Base-by-base conservation (phyloP, 106 monocot species). In the Dendrobium officinale region DNA sequence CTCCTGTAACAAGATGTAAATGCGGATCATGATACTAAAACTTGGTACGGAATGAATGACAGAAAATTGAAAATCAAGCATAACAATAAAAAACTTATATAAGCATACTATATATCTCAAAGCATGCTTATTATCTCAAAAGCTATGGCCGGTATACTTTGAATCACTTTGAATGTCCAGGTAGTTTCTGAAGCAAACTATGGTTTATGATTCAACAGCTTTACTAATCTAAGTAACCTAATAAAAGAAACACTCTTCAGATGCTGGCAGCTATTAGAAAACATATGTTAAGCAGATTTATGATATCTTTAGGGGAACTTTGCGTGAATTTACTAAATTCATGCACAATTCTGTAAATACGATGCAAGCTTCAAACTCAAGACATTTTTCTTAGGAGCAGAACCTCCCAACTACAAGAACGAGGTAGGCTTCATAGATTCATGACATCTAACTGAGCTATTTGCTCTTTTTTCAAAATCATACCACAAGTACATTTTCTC, bases 1-100 rank as follows among this genome's bases (percentile, higher is more conserved):
- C 86, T 75, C 83, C 95, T 96, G 89, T 75, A 83, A 82, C 41
- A 55, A 79, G 1, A 19, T 74, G 43, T 42, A 29, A 43, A 20
- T 42, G 43, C 44, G 41, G 20, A 20, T 44, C 74, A 74, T 74
- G 8, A 20, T 74, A 43, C 5, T 74, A 6, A 74, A 74, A 19
- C 74, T 74, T 31, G 4, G 74, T 43, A 2, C 3, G 20, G 37
- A 70, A 70, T 33, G 31, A 2, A 16, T 37, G 4, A 10, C 33
- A 8, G 37, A 37, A 70, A 33, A 33, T 15, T 66, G 8, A 7
- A 8, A 37, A 37, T 13, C 15, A 70, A 70, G 70, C 37, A 7
- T 15, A 70, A 33, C 15, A 15, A 29, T 33, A 9, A 33, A 5
- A 70, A 33, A 70, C 4, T 70, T 70, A 15, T 70, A 70, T 33